These are phyloP conservation scores for Clarireedia homoeocarpa DNA, from an alignment of 2,329 filamentous ascomycete species.

Conservation along the genomic window DNA sequence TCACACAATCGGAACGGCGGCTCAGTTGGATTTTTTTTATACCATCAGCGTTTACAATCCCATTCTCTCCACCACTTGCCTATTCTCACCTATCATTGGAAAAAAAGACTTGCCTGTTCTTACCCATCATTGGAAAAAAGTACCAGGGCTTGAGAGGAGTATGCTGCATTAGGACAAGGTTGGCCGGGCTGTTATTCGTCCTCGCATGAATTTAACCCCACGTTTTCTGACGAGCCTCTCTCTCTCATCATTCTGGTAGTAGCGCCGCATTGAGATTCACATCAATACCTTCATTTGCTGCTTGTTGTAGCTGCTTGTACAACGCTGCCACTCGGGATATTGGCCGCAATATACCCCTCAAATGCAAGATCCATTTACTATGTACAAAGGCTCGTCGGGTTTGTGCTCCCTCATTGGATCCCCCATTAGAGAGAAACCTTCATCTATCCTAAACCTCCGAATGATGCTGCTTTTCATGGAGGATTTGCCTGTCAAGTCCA, in stretches of 20 bases:
- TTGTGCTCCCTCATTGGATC: not conserved
- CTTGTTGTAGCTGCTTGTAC: not conserved
- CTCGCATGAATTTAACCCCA: slow-evolving; percentile 1
- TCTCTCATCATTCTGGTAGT: not conserved
- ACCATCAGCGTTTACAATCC: not conserved
- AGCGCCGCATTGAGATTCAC: not conserved
- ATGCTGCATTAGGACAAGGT: not conserved
- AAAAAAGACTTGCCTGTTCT: not conserved
- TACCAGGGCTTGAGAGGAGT: not conserved
- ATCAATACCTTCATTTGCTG: not conserved
- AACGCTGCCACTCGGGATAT: not conserved
- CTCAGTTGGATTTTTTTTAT: not conserved
- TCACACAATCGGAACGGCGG: not conserved
- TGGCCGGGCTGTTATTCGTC: not conserved
- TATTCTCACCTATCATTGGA: not conserved
- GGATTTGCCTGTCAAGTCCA: not conserved
- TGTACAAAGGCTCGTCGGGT: not conserved
- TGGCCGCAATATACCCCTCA: not conserved
- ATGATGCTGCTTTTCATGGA: not conserved
- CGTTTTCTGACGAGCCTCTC: slow-evolving; percentile 3
- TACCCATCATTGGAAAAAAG: not conserved
- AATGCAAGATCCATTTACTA: not conserved
- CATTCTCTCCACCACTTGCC: not conserved
- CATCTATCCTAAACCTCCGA: not conserved
- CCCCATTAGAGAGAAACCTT: not conserved